Percentiles rank a stretch among this genome's conserved stretches.
Evolutionary conservation across 108 stramenopile species (phyloP).

Genomic region (Mediolabrus comicus): DNA sequence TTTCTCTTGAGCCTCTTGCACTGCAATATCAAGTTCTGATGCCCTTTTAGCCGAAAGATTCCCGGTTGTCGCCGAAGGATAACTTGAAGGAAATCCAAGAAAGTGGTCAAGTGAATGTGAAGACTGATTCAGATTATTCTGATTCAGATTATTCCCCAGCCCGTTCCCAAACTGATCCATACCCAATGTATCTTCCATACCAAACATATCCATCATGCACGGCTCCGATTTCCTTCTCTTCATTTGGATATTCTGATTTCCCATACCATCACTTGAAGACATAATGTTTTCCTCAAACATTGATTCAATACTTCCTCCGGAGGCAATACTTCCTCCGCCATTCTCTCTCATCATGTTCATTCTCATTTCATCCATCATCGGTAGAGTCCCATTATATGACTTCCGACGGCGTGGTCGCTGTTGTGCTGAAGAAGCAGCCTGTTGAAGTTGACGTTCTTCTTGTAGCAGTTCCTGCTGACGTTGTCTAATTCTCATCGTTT

Average conservation of each 20-base stretch:
- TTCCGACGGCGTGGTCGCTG: neutral
- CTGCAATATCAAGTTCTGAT: neutral
- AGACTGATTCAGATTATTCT: neutral
- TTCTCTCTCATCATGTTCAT: neutral
- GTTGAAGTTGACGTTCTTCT: neutral
- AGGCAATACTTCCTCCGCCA: neutral
- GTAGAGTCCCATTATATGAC: neutral
- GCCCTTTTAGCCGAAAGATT: neutral
- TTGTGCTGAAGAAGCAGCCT: neutral
- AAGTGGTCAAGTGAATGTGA: neutral
- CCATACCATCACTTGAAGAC: too few species aligned
- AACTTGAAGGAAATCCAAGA: neutral
- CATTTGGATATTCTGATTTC: neutral
- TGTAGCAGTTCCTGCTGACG: neutral
- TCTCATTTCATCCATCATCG: neutral
- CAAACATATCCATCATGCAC: neutral
- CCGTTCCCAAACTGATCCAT: neutral
- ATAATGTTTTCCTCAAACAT: neutral
- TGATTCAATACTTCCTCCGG: neutral
- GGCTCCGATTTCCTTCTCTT: conserved; percentile 4
- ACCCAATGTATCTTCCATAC: neutral
- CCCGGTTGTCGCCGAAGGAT: neutral
- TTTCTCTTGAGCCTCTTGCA: neutral
- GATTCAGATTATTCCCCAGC: neutral
- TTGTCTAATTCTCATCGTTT: neutral